phyloP scores from a whole-genome alignment of 2,329 filamentous ascomycete species.

The Paramyrothecium sp. region DNA sequence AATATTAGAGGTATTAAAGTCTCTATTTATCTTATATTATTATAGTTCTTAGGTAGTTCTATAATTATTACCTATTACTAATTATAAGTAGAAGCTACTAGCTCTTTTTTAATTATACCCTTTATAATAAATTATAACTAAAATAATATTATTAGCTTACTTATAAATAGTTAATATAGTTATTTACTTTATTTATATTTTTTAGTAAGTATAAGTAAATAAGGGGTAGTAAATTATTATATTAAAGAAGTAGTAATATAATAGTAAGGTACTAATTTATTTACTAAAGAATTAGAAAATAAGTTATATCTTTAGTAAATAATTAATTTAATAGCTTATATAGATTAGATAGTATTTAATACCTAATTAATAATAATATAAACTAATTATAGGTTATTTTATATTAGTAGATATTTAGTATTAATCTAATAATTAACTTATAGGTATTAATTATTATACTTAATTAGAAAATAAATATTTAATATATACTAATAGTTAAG shows the following conservation, averaged over 20 bases:
- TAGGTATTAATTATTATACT: neutral
- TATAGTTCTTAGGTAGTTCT: neutral
- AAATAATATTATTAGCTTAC: neutral
- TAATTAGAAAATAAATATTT: neutral
- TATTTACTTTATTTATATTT: conserved; percentile 3
- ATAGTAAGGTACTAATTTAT: neutral
- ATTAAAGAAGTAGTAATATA: too few species aligned
- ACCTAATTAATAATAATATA: too few species aligned
- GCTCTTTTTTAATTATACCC: neutral
- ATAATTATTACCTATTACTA: conserved; percentile 3
- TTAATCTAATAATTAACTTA: neutral
- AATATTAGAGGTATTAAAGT: neutral
- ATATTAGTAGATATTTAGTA: neutral
- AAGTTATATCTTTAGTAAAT: conserved; percentile 1
- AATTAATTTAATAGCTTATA: conserved; percentile 2
- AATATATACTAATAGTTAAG: too few species aligned
- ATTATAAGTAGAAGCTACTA: neutral
- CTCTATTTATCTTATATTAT: neutral
- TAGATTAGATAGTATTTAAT: too few species aligned
- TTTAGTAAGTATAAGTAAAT: conserved; percentile 4
- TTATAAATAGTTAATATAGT: neutral
- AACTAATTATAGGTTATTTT: neutral
- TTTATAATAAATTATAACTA: neutral
- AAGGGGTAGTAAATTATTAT: too few species aligned
- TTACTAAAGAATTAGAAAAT: conserved; percentile 1